Conservation (phyloP, 139 green algal species). For the Chlorella sp. region DNA sequence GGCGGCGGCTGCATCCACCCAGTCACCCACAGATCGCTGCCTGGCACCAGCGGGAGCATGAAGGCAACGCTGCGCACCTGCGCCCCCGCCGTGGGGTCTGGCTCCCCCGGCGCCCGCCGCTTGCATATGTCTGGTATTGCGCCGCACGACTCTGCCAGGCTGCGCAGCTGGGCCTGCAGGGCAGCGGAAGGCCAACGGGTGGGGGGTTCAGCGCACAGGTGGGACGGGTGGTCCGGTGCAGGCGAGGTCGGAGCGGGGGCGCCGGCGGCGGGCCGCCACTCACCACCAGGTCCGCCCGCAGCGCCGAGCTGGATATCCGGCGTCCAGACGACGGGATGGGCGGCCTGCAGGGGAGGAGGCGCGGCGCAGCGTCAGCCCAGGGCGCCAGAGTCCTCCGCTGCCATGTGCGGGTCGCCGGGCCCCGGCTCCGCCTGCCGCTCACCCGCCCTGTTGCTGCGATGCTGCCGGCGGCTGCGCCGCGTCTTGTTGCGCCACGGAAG, state of each 20-base stretch:
- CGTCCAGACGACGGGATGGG: not conserved
- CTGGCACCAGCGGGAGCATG: no score
- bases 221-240: not conserved
- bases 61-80: not conserved
- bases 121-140: constrained; percentile 36
- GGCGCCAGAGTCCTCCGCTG: not conserved
- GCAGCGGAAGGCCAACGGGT: not conserved
- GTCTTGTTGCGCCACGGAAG: not conserved
- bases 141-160: constrained; percentile 10
- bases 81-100: not conserved
- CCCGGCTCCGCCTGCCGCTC: not conserved
- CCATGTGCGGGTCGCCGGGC: no score
- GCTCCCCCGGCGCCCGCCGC: constrained; percentile 16
- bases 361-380: not conserved
- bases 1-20: no score
- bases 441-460: constrained; percentile 5
- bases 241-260: no score
- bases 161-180: constrained; percentile 20
- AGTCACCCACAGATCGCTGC: no score
- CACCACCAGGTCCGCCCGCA: constrained; percentile 29
- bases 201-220: not conserved
- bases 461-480: constrained; percentile 1
- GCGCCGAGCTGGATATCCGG: constrained; percentile 11
- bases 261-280: not conserved
- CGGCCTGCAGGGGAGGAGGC: not conserved